phyloP scores from a whole-genome alignment of 768 basidiomycete genomes.

The Boletus eberwhitei region DNA sequence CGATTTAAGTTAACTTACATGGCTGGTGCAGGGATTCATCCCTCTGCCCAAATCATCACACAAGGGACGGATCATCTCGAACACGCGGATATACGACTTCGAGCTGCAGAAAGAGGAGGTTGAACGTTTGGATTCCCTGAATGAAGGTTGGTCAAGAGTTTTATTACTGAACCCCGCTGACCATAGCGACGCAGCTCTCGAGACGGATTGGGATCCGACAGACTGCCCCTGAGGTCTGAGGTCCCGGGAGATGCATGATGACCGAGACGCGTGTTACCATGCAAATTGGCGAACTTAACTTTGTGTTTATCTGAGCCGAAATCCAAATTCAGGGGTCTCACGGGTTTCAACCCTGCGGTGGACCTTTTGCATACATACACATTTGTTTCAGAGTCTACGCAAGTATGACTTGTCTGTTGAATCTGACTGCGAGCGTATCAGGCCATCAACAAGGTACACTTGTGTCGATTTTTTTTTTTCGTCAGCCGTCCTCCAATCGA shows the following conservation, averaged over 20 bases:
- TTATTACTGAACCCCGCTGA: background rate
- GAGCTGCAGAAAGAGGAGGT: slow-evolving; percentile 51
- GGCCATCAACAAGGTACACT: background rate
- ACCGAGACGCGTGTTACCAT: slow-evolving; percentile 3
- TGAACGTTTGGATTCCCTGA: slow-evolving; percentile 44
- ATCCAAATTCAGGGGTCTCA: background rate
- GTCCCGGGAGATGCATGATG: background rate
- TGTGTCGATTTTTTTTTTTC: background rate
- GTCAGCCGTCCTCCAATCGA: background rate
- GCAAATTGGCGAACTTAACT: slow-evolving; percentile 17
- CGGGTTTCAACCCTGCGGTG: background rate
- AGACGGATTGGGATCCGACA: slow-evolving; percentile 8
- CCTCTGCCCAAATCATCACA: slow-evolving; percentile 65
- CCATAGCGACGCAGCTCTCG: background rate
- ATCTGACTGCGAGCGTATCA: background rate
- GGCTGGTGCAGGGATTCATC: slow-evolving; percentile 35
- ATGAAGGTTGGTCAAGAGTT: slow-evolving; percentile 42
- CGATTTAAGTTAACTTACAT: background rate
- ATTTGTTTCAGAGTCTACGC: background rate
- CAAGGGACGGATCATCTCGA: slow-evolving; percentile 50
- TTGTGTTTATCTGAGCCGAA: slow-evolving; percentile 2
- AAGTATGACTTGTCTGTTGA: background rate
- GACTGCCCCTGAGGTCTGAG: slow-evolving; percentile 6
- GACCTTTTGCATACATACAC: background rate
- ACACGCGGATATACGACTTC: slow-evolving; percentile 64